phyloP scores from a whole-genome alignment of 208 protist genomes.

The Leishmania braziliensis region DNA sequence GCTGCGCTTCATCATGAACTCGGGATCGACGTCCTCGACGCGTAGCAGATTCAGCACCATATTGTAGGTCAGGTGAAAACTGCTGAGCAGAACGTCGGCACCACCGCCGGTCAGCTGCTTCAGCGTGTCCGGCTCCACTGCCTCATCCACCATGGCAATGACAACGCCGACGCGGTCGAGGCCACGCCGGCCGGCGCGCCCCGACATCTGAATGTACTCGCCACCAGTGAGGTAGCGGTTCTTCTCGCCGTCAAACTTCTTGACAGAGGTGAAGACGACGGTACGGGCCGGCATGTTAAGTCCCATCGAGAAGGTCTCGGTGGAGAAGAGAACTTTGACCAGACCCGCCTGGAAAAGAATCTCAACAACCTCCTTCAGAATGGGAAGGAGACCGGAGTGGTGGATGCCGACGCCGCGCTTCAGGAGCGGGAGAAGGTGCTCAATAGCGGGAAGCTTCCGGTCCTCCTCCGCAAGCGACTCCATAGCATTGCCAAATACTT shows the following conservation, averaged over 20 bases:
- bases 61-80: slow-evolving; percentile 99
- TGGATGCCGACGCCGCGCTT: slow-evolving; percentile 99
- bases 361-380: slow-evolving; percentile 99
- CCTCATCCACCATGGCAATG: slow-evolving; percentile 98
- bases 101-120: slow-evolving; percentile 94
- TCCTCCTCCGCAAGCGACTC: slow-evolving; percentile 95
- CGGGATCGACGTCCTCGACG: slow-evolving; percentile 97
- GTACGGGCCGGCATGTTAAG: slow-evolving; percentile 99
- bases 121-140: slow-evolving; percentile 95
- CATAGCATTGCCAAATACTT: slow-evolving; percentile 96
- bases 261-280: slow-evolving; percentile 98
- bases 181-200: slow-evolving; percentile 99
- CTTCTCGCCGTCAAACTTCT: slow-evolving; percentile 99
- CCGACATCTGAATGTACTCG: slow-evolving; percentile 99
- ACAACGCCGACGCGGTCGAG: slow-evolving; percentile 98
- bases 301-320: slow-evolving; percentile 99
- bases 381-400: slow-evolving; percentile 99
- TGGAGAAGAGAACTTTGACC: slow-evolving; percentile 99
- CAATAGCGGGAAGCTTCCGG: slow-evolving; percentile 92
- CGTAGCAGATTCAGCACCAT: slow-evolving; percentile 99
- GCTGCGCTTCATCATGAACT: slow-evolving; percentile 97
- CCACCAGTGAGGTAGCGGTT: slow-evolving; percentile 95
- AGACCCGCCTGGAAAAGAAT: slow-evolving; percentile 99
- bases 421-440: slow-evolving; percentile 96
- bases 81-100: slow-evolving; percentile 93